These are phyloP conservation scores for Phragmites australis DNA, from an alignment of 176 grass and related monocot genomes.

Conservation along the genomic window DNA sequence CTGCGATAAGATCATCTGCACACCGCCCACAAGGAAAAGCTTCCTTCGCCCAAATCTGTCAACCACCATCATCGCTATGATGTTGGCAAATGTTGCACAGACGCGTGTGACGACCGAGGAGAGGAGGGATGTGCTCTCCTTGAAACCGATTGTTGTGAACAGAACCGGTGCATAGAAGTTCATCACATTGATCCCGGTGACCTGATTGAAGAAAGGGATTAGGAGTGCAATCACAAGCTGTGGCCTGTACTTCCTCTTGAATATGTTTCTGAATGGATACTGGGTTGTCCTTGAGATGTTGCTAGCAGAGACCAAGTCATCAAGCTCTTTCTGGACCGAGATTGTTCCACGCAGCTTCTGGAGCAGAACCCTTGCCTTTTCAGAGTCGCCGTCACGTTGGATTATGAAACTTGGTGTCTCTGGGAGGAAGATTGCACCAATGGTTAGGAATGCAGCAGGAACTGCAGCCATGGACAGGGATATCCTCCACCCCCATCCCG, in stretches of 20 bases:
- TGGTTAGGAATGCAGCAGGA: constrained; percentile 66
- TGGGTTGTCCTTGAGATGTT: constrained; percentile 38
- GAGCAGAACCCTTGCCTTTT: constrained; percentile 54
- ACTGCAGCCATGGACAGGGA: constrained; percentile 71
- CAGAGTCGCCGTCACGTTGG: constrained; percentile 46
- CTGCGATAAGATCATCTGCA: constrained; percentile 78
- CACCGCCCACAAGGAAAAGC: constrained; percentile 56
- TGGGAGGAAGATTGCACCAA: constrained; percentile 70
- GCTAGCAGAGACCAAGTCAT: constrained; percentile 68
- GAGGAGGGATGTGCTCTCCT: constrained; percentile 52
- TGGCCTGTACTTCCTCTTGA: constrained; percentile 70
- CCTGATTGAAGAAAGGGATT: constrained; percentile 70
- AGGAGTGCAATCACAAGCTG: constrained; percentile 67
- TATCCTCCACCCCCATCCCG: constrained; percentile 76
- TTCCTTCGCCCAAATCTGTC: constrained; percentile 67
- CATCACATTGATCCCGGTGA: constrained; percentile 75
- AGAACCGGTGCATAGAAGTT: constrained; percentile 71
- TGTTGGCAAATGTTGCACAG: constrained; percentile 60
- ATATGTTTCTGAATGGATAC: constrained; percentile 56
- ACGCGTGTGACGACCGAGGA: constrained; percentile 58
- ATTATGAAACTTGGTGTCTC: constrained; percentile 82
- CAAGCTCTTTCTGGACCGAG: constrained; percentile 65
- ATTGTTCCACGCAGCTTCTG: constrained; percentile 68
- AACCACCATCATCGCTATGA: constrained; percentile 61
- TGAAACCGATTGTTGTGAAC: too few species aligned